Base-by-base conservation (phyloP, 345 rosid genomes). In the Moricandia arvensis region DNA sequence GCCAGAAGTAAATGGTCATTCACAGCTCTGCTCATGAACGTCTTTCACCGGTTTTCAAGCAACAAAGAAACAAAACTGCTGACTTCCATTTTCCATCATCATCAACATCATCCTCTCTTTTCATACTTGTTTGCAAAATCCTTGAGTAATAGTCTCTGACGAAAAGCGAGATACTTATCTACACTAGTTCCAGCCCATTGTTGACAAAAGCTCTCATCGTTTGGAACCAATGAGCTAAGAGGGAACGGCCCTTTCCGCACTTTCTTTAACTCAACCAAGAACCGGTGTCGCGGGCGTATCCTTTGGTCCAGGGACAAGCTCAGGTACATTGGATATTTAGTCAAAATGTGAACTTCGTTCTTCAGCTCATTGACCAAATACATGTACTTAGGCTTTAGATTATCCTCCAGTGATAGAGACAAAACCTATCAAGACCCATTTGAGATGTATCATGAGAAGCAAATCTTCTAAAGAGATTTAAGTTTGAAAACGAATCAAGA, bases 231-330 rank as follows among this genome's bases (percentile, higher is more conserved):
- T 31, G 87, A 95, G 76, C 96, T 80, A 29, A 95, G 86, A 70
- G 99, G 99, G 80, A 95, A 95, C 15, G 99, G 98, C 47, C 97
- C 98, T 77, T 90, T 87, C 15, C 93, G 90, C 64, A 91, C 98
- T 82, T 91, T 94, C 83, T 94, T 90, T 66, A 94, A 82, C 79
- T 91, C 65, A 79, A 94, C 92, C 85, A 91, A 83, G 90, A 90
- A 94, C 55, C 81, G 89, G 45, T 94, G 97, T 11, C 97, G 97
- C 5, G 99, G 99, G 9, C 96, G 90, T 81, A 95, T 95, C 86
- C 99, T 89, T 81, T 92, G 96, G 62, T 90, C 94, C 80, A 95
- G 64, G 30, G 99, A 95, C 82, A 95, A 83, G 87, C 97, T 95
- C 72, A 92, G 81, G 81, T 92, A 95, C 83, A 65, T 88, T 1